Conservation (phyloP, 108 stramenopile species). For the Discostella pseudostelligera region DNA sequence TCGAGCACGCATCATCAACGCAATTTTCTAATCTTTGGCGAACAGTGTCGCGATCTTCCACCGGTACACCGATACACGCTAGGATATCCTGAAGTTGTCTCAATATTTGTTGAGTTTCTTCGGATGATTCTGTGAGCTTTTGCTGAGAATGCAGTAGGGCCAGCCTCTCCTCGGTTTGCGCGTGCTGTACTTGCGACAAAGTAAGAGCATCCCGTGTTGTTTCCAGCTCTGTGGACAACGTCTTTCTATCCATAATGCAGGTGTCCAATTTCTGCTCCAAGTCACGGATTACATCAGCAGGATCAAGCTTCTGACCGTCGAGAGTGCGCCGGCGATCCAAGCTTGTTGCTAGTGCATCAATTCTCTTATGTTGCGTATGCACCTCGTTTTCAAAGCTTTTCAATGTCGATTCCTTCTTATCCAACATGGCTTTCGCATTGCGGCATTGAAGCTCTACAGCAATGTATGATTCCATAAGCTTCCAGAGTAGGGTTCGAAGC, state of each 20-base stretch:
- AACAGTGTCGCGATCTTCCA: conserved; percentile 44
- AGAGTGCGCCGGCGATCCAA: conserved; percentile 44
- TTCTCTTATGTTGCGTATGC: conserved; percentile 41
- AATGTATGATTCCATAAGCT: conserved; percentile 56
- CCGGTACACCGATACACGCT: conserved; percentile 54
- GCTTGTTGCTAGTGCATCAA: conserved; percentile 48
- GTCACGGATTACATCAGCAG: conserved; percentile 29
- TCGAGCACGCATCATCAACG: conserved; percentile 60
- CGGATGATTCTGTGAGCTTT: conserved; percentile 34
- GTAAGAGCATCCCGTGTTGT: conserved; percentile 27
- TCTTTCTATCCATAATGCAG: conserved; percentile 14
- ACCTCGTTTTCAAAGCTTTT: conserved; percentile 72
- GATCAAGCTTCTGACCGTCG: conserved; percentile 29
- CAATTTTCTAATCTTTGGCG: conserved; percentile 53
- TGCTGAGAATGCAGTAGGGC: conserved; percentile 49
- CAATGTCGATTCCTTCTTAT: conserved; percentile 65
- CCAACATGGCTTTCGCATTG: conserved; percentile 25
- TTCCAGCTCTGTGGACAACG: conserved; percentile 23
- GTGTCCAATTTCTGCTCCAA: conserved; percentile 32
- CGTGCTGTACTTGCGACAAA: conserved; percentile 20
- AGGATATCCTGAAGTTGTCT: conserved; percentile 58
- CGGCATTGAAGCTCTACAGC: conserved; percentile 47
- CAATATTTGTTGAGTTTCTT: conserved; percentile 47
- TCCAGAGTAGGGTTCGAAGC: conserved; percentile 58
- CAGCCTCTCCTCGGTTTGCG: conserved; percentile 48